Base-by-base conservation (phyloP, 768 basidiomycete species). In the Boletus tylopilopsis region DNA sequence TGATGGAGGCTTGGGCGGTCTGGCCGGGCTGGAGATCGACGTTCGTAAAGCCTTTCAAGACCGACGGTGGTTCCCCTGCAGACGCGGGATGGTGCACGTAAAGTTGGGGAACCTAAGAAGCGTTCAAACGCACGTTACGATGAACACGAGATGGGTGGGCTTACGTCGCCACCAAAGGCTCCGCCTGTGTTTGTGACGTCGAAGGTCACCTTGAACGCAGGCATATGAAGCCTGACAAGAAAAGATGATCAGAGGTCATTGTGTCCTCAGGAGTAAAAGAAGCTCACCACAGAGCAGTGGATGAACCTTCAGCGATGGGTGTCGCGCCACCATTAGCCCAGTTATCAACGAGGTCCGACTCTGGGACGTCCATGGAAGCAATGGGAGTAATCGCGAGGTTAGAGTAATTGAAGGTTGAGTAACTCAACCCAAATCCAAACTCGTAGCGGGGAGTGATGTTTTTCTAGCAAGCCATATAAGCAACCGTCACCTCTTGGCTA, bases 381-480 rank as follows among this genome's bases (percentile, higher is more conserved):
- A 86, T 64, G 47, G 72, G 70, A 15, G 62, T 63, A 29, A 89
- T 68, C 3, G 72, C 55, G 11, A 94, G 70, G 27, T 76, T 70
- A 36, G 75, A 80, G 64, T 91, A 94, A 27, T 77, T 67, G 66
- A 94, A 97, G 2, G 69, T 77, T 33, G 94, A 87, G 71, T 96
- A 97, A 48, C 84, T 87, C 61, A 94, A 65, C 0, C 94, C 94
- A 63, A 84, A 94, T 5, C 94, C 94, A 64, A 97, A 97, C 61
- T 90, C 89, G 60, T 82, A 92, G 32, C 87, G 86, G 4, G 90
- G 90, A 0, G 75, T 75, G 54, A 91, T 89, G 53, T 84, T 78
- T 66, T 79, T 71, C 79, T 85, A 29, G 22, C 0, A 25, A 46
- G 40, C 15, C 25, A 40, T 29, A 19, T 54, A 3, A 54, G 44